phyloP scores from a whole-genome alignment of 306 rosid species.

The Cyclanthera cordifolia region DNA sequence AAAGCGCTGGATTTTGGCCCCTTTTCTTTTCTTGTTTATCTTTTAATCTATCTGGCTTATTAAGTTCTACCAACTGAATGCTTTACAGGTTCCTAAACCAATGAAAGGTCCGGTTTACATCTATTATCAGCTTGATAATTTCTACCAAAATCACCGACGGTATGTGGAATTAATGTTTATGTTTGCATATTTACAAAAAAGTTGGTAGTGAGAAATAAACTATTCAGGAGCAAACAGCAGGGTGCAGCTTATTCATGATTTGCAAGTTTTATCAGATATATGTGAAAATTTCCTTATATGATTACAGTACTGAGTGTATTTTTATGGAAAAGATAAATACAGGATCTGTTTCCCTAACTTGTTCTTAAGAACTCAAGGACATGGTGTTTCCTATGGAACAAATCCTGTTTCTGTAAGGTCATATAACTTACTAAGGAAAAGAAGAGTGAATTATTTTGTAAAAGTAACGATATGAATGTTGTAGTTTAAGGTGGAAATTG shows the following conservation, averaged over 20 bases:
- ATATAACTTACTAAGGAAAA: background rate
- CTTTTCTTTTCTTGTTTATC: background rate
- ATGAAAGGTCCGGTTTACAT: conserved; percentile 65
- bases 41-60: background rate
- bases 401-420: too few relatives aligned
- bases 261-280: background rate
- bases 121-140: conserved; percentile 73
- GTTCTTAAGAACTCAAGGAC: too few relatives aligned
- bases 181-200: background rate
- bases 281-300: background rate
- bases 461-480: background rate
- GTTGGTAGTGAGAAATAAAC: background rate
- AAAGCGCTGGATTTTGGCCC: background rate
- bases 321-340: too few relatives aligned
- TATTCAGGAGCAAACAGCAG: too few relatives aligned
- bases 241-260: background rate
- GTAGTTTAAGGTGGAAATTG: background rate
- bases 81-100: conserved; percentile 52
- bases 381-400: too few relatives aligned
- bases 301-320: too few relatives aligned
- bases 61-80: background rate
- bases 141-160: conserved; percentile 88
- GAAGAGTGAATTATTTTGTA: background rate
- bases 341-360: too few relatives aligned
- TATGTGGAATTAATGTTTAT: conserved; percentile 11